phyloP scores from a whole-genome alignment of 2,329 filamentous ascomycete genomes.

The Calonectria hawksworthii region DNA sequence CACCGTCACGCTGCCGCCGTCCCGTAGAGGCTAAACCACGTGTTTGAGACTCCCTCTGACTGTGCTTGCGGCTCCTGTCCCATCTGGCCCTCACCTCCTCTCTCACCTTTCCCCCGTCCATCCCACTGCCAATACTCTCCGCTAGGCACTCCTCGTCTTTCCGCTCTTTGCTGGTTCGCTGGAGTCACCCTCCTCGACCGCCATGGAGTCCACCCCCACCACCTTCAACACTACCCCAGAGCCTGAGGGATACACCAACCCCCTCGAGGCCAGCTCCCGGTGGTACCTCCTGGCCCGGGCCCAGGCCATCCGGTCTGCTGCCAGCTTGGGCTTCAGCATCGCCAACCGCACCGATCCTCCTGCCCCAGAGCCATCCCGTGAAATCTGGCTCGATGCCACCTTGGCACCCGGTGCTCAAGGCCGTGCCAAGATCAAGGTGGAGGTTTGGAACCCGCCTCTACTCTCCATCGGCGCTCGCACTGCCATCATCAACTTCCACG shows the following conservation, averaged over 20 bases:
- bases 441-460: constrained; percentile 60
- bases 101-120: constrained; percentile 13
- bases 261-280: constrained; percentile 58
- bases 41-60: constrained; percentile 32
- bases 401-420: constrained; percentile 52
- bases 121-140: constrained; percentile 2
- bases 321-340: constrained; percentile 59
- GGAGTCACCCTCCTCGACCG: constrained; percentile 24
- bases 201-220: constrained; percentile 42
- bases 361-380: constrained; percentile 54
- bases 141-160: constrained; percentile 4
- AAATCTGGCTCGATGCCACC: constrained; percentile 60
- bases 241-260: constrained; percentile 58
- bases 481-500: constrained; percentile 76
- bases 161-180: constrained; percentile 3
- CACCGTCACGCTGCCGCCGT: constrained; percentile 2
- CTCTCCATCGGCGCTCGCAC: constrained; percentile 57
- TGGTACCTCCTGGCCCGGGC: constrained; percentile 60
- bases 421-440: constrained; percentile 56
- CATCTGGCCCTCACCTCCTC: constrained; percentile 8
- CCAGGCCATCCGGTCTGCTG: constrained; percentile 59
- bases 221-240: constrained; percentile 49
- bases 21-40: constrained; percentile 42
- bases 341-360: constrained; percentile 58
- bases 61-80: constrained; percentile 11